Percentiles rank a stretch among this genome's conserved stretches.
phyloP scores from a whole-genome alignment of 805 yeast genomes.

The Wickerhamiella dianesei region DNA sequence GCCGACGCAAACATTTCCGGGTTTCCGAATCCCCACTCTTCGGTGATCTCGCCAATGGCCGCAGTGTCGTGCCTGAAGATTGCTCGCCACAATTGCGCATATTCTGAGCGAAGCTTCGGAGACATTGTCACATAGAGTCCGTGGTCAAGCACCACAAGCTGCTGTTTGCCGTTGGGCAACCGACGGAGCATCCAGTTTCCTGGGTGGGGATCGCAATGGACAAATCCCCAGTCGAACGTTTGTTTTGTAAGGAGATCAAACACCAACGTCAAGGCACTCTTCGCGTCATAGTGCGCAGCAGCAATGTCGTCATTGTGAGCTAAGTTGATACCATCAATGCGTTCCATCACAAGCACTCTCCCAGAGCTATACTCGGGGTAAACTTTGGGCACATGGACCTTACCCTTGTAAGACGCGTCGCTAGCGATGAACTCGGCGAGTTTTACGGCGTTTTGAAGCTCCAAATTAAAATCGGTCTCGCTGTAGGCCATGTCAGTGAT shows the following conservation, averaged over 20 bases:
- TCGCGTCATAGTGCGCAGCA: slow-evolving; percentile 27
- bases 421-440: slow-evolving; percentile 22
- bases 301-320: slow-evolving; percentile 33
- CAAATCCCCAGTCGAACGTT: slow-evolving; percentile 51
- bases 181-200: slow-evolving; percentile 53
- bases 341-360: slow-evolving; percentile 51
- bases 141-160: slow-evolving; percentile 59
- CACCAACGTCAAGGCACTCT: slow-evolving; percentile 36
- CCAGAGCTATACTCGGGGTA: slow-evolving; percentile 34
- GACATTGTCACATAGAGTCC: slow-evolving; percentile 51
- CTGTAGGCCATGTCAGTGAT: slow-evolving; percentile 42
- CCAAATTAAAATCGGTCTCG: slow-evolving; percentile 51
- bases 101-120: slow-evolving; percentile 39
- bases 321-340: slow-evolving; percentile 61
- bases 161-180: slow-evolving; percentile 15
- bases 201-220: slow-evolving; percentile 72
- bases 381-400: slow-evolving; percentile 41
- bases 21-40: slow-evolving; percentile 56
- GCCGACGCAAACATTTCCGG: slow-evolving; percentile 49
- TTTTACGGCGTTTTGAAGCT: slow-evolving; percentile 37
- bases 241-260: slow-evolving; percentile 41
- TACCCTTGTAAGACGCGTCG: slow-evolving; percentile 30
- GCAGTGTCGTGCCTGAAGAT: slow-evolving; percentile 39
- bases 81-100: slow-evolving; percentile 50
- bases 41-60: slow-evolving; percentile 37